Base-by-base conservation (phyloP, 2,329 filamentous ascomycete genomes). In the Xylariaceae sp. region DNA sequence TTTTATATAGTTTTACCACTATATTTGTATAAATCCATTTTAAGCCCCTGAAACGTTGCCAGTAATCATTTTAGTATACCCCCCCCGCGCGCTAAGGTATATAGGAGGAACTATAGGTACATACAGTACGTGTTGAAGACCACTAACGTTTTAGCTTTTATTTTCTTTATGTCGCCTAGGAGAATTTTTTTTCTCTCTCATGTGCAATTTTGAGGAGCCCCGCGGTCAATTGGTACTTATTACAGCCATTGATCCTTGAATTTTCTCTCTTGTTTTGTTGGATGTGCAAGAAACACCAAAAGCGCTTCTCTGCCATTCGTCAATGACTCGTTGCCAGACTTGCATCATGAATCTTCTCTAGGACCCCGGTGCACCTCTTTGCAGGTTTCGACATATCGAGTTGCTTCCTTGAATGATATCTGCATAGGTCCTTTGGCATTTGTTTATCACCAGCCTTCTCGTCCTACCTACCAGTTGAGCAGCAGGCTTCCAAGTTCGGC, bases 321-420 rank as follows among this genome's bases (percentile, higher is more conserved):
- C 23, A 19, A 18, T 46, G 44, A 46, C 44, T 57, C 44, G 46
- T 49, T 55, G 47, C 48, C 49, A 52, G 26, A 12, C 46, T 48
- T 48, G 55, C 55, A 51, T 21, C 44, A 63, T 63, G 61, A 59
- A 63, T 48, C 55, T 63, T 54, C 58, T 61, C 56, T 63, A 59
- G 52, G 40, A 26, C 20, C 20, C 9, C 9, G 16, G 9, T 32
- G 20, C 10, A 7, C 20, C 43, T 45, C 20, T 48, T 52, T n/a
- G 23, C 37, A 16, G 10, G 29, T 37, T 40, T 26, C 21, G 37
- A 41, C 53, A 45, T 47, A 50, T 51, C 52, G n/a, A n/a, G n/a
- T n/a, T n/a, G n/a, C n/a, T n/a, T n/a, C n/a, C n/a, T n/a, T n/a
- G n/a, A n/a, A n/a, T n/a, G n/a, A n/a, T n/a, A n/a, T 37, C 37